Percentiles rank a stretch among this genome's conserved stretches.
phyloP scores from a whole-genome alignment of 1,284 basidiomycete species.

The Ganoderma sinense region DNA sequence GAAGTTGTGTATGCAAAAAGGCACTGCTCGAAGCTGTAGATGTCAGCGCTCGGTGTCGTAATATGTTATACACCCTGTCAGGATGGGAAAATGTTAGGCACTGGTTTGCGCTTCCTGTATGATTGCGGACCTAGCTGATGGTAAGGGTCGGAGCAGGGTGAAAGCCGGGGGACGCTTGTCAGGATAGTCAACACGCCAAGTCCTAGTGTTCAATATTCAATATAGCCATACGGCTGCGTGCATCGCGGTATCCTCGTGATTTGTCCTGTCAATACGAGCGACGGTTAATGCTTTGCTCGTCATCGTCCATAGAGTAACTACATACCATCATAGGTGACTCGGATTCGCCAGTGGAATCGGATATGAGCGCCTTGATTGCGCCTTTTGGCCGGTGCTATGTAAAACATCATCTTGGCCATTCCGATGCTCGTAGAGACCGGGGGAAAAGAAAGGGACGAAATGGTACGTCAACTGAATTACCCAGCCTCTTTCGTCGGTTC shows the following conservation, averaged over 20 bases:
- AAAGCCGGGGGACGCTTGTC: background rate
- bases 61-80: background rate
- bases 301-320: background rate
- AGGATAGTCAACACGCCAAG: background rate
- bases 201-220: background rate
- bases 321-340: background rate
- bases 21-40: background rate
- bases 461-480: background rate
- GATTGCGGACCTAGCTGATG: background rate
- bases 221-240: background rate
- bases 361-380: background rate
- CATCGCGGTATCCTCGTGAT: background rate
- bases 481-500: background rate
- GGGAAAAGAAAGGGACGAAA: background rate
- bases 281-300: background rate
- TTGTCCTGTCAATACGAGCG: background rate
- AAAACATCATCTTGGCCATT: background rate
- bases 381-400: background rate
- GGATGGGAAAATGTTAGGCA: background rate
- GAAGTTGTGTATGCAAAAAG: constrained; percentile 14
- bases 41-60: background rate
- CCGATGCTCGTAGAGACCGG: background rate
- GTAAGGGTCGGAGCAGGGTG: background rate
- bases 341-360: background rate
- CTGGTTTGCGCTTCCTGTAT: background rate